These are phyloP conservation scores for Biscogniauxia marginata DNA, from an alignment of 2,329 filamentous ascomycete genomes.

Conservation along the genomic window DNA sequence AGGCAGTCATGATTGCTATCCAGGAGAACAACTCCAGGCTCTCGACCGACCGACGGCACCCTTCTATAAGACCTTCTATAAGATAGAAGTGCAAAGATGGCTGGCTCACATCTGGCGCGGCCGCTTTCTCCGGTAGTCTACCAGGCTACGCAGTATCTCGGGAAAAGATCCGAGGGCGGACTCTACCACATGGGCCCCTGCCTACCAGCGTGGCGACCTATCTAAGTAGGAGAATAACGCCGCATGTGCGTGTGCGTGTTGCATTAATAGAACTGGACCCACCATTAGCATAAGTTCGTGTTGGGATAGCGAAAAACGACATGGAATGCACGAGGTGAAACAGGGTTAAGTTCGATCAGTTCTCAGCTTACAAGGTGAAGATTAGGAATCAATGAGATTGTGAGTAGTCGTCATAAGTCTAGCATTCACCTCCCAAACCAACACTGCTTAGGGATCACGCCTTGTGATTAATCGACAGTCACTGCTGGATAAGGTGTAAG, in stretches of 20 bases:
- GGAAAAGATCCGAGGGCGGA: constrained; percentile 19
- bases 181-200: constrained; percentile 17
- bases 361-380: constrained; percentile 16
- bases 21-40: constrained; percentile 11
- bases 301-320: constrained; percentile 13
- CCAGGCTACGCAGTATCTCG: constrained; percentile 16
- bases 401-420: neutral
- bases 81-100: constrained; percentile 3
- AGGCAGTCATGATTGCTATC: constrained; percentile 47
- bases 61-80: constrained; percentile 13
- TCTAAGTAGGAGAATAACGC: constrained; percentile 18
- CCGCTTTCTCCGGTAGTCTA: constrained; percentile 5
- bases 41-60: constrained; percentile 13
- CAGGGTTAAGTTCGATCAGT: constrained; percentile 5
- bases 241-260: constrained; percentile 19
- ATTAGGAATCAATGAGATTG: neutral
- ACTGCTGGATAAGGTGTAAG: neutral
- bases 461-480: neutral
- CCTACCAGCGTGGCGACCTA: constrained; percentile 18
- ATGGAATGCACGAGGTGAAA: constrained; percentile 13
- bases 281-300: constrained; percentile 25
- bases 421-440: neutral
- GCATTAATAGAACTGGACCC: constrained; percentile 27
- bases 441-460: neutral
- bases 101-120: constrained; percentile 9